Evolutionary conservation across 768 basidiomycete genomes (phyloP), one percentile per base, ranked within the genome.

Genomic region (Dentipellis fragilis): DNA sequence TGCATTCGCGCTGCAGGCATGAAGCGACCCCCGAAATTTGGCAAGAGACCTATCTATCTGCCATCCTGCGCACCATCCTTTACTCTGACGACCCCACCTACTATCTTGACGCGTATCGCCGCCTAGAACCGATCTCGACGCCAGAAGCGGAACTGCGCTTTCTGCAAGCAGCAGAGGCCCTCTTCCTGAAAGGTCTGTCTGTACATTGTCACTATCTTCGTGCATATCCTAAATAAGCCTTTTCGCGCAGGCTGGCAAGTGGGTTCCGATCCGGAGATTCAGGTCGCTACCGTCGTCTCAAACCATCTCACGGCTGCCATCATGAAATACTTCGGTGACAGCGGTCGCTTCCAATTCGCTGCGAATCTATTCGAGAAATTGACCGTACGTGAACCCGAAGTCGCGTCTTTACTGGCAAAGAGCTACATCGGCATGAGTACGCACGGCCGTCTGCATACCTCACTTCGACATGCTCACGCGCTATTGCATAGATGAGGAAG

Each of bases 21-120:
- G 89, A 93, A 66, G 87, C 94, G 10, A 92, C 93, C 0, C 76
- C 85, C 0, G 89, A 93, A 29, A 81, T 99, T 22, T 99, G 96
- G 96, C 90, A 93, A 67, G 96, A 99, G 72, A 93, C 94, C 1
- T 98, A 93, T 66, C 81, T 97, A 1, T 97, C 96, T 3, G 93
- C 95, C 2, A 65, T 97, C 16, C 78, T 98, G 1, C 81, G 96
- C 22, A 81, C 95, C 2, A 90, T 98, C 48, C 78, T 98, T 37
- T 98, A 98, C 69, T 92, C 94, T 34, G 96, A 98, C 69, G 96
- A 99, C 66, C 84, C 91, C 9, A 87, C 84, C 21, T 93, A 97
- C 67, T 80, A 83, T 64, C 75, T 98, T 10, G 93, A 97, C 21
- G 92, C 93, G 12, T 97, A 93, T 67, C 86, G 96, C 64, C 95